A percentile compares a stretch with the other conserved stretches of the same genome.
Evolutionary conservation across 148 eudicot species (phyloP).

Genomic region (Rhododendron williamsianum): DNA sequence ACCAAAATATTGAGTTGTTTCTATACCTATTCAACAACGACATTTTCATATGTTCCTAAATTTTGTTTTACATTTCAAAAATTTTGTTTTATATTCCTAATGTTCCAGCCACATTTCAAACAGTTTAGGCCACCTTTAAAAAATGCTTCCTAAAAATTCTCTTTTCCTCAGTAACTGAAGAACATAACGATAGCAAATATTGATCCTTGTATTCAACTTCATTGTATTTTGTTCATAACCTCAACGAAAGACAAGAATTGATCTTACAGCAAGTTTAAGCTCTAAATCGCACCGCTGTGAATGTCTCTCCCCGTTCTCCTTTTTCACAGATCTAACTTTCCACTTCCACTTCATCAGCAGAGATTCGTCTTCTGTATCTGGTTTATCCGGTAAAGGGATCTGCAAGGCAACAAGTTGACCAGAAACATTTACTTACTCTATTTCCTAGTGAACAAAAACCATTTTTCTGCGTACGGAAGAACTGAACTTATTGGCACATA

Average conservation of each 20-base stretch:
- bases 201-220: background rate
- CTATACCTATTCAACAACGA: background rate
- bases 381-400: constrained; percentile 83
- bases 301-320: constrained; percentile 66
- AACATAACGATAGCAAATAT: background rate
- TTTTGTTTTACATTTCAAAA: background rate
- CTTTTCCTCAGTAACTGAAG: background rate
- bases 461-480: background rate
- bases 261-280: constrained; percentile 70
- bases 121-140: background rate
- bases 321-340: constrained; percentile 63
- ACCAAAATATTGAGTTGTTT: background rate
- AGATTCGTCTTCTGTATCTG: constrained; percentile 76
- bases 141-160: background rate
- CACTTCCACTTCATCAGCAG: constrained; percentile 73
- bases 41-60: background rate
- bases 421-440: background rate
- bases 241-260: constrained; percentile 6
- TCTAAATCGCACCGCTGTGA: constrained; percentile 67
- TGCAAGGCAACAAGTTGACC: constrained; percentile 23
- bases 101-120: background rate
- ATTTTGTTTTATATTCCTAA: background rate
- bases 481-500: background rate
- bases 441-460: background rate
- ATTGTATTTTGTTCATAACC: background rate